Percentiles rank a stretch among this genome's conserved stretches.
These are phyloP conservation scores for Asterionellopsis glacialis DNA, from an alignment of 108 stramenopile species.

Conservation along the genomic window DNA sequence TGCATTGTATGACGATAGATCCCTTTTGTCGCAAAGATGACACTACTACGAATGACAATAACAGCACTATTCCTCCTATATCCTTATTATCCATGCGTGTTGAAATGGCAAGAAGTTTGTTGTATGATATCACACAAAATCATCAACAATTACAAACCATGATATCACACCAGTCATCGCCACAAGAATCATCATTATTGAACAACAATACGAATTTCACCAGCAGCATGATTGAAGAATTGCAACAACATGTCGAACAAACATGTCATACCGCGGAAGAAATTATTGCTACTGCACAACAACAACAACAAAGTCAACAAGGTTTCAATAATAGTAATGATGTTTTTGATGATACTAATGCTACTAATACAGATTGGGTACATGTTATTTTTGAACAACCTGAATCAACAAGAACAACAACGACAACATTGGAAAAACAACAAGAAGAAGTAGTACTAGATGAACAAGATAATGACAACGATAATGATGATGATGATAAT, in stretches of 20 bases:
- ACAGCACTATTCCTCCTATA: no score
- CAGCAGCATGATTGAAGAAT: background rate
- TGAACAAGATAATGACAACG: no score
- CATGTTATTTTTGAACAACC: no score
- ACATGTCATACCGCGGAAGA: background rate
- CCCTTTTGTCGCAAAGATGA: no score
- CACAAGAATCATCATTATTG: background rate
- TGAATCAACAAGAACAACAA: no score
- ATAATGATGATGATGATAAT: no score
- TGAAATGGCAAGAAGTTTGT: background rate
- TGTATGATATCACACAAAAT: background rate
- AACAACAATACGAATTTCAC: background rate
- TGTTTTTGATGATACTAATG: background rate
- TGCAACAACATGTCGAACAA: background rate
- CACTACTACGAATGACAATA: no score
- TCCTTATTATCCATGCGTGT: background rate
- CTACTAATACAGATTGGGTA: no score
- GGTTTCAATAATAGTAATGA: background rate
- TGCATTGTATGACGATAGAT: background rate
- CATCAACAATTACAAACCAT: no score
- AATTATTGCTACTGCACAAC: background rate
- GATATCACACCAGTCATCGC: no score
- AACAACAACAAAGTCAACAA: constrained; percentile 1
- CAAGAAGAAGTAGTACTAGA: no score
- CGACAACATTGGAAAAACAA: no score